Evolutionary conservation across 164 flowering plant genomes (phyloP), one percentile per base, ranked within the genome.

Genomic region (Saururus chinensis): DNA sequence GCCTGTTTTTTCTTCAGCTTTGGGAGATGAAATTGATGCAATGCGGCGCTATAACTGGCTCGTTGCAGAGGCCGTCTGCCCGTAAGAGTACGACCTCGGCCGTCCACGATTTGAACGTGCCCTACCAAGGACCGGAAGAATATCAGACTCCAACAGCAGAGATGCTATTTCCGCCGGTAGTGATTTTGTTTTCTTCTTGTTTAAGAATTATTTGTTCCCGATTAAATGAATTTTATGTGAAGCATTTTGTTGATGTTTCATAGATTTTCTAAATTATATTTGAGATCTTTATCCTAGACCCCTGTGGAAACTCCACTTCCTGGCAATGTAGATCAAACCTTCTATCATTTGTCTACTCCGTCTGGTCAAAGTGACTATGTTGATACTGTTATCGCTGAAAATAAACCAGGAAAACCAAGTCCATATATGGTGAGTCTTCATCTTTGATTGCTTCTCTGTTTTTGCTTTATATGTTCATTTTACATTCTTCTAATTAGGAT

Each of bases 101-200:
- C 24, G 67, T 66, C 22, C 66, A 63, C 42, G 70, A 71, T 59
- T 59, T 66, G 56, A 71, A 66, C 49, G 60, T 62, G 37, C 70
- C 74, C 12, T 71, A 66, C 59, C 66, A 66, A 66, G 70, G 70
- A 40, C 45, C 62, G 9, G 64, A 63, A 42, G 67, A 66, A 59
- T 71, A 63, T 54, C 57, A 66, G 59, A 66, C 74, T 63, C 70
- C 74, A 23, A 71, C 70, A 9, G 69, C 69, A 16, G 73, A 70
- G 40, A 52, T 66, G 63, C 63, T 70, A 19, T 70, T 70, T 49
- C 69, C 70, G 25, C 70, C 70, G 53, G 74, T 71, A 37, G 10
- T 56, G 19, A n/a, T 30, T 26, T 14, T 23, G 12, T 20, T 37
- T 25, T 19, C 9, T 37, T 10, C 6, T 20, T 51, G 26, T 52